Base-by-base conservation (phyloP, 257 asterid species). In the Gentiana dahurica region DNA sequence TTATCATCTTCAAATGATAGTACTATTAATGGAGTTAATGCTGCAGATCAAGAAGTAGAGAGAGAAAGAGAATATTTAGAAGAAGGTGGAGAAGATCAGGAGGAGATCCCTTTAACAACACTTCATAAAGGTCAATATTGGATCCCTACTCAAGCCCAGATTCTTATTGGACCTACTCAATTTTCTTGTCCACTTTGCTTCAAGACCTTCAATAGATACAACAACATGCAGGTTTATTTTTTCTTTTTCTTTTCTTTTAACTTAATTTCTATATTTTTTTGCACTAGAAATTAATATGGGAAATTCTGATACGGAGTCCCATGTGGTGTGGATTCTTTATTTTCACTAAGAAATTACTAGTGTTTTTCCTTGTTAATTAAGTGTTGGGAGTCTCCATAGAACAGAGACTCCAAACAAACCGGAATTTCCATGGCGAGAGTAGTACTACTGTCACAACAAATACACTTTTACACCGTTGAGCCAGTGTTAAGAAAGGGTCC, bases 61-160 rank as follows among this genome's bases (percentile, higher is more conserved):
- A 51, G 49, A 36, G 49, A 72, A 3, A 24, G 24, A 24, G 24
- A 24, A 24, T 24, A 24, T 24, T 24, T 24, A 24, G 24, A 24
- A 24, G 24, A 24, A 24, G 68, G 65, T 37, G 65, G 75, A 43
- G 63, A 67, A 46, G 79, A 69, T 2, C 24, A 24, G 24, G 24
- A 24, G 24, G 74, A 72, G 33, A 69, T 65, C 48, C 65, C 69
- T 2, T 53, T 73, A 8, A 74, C 71, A 60, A 84, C 92, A 51
- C 84, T 85, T 32, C 86, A 85, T 67, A 71, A 63, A 64, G 75
- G 72, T 54, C 85, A 81, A 48, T 81, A 75, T 54, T 81, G 89
- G 89, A 81, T 81, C 59, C 89, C 89, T 6, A 81, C 85, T 3
- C 89, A 83, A 50, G 79, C 85, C 50, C 89, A 81, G 75, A 81